phyloP scores from a whole-genome alignment of 192 early-diverging fungal genomes.

The Coemansia sp. region DNA sequence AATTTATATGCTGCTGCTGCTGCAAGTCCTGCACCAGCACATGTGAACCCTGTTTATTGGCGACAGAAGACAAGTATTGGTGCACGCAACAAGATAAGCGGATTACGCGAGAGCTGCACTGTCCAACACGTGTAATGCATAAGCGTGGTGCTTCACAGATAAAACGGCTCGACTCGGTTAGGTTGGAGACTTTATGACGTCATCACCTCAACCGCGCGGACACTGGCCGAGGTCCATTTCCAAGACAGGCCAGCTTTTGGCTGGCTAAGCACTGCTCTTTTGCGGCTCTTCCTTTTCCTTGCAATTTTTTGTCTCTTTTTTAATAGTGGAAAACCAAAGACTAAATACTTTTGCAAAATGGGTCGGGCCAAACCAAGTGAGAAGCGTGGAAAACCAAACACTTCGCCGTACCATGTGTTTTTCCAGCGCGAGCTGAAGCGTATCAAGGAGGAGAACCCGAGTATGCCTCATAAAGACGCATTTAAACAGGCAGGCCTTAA shows the following conservation, averaged over 20 bases:
- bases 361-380: slow-evolving; percentile 16
- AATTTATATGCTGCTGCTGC: background rate
- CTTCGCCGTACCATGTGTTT: slow-evolving; percentile 35
- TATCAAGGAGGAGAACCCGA: slow-evolving; percentile 40
- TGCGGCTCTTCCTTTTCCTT: slow-evolving; percentile 3
- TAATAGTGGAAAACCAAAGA: background rate
- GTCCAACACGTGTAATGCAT: background rate
- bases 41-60: no score
- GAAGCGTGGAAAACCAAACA: slow-evolving; percentile 25
- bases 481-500: slow-evolving; percentile 51
- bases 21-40: background rate
- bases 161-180: background rate
- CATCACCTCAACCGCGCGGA: background rate
- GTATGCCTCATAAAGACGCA: slow-evolving; percentile 47
- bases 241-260: background rate
- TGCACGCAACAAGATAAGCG: no score
- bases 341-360: slow-evolving; percentile 4
- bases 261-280: background rate
- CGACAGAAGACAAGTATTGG: no score
- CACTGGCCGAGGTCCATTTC: background rate
- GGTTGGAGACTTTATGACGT: background rate
- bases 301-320: background rate
- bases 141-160: background rate
- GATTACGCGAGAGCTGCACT: no score
- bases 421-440: slow-evolving; percentile 49